phyloP scores from a whole-genome alignment of 768 basidiomycete genomes.

The Paxillus rubicundulus region DNA sequence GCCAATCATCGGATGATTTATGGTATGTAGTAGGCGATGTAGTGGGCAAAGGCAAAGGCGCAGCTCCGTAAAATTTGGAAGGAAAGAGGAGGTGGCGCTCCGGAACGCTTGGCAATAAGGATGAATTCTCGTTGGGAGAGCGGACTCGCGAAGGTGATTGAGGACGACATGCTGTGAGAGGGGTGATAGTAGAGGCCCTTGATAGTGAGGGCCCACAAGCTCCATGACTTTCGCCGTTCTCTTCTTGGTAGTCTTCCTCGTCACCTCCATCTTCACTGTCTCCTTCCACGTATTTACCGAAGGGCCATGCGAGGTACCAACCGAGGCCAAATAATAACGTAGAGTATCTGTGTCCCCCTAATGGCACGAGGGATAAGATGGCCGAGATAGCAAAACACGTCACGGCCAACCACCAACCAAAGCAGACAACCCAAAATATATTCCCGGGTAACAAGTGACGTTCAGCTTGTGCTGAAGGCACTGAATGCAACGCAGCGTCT shows the following conservation, averaged over 20 bases:
- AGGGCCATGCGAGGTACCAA: conserved; percentile 98
- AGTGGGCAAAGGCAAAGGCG: conserved; percentile 29
- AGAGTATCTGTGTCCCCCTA: conserved; percentile 81
- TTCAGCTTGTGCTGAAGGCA: conserved; percentile 91
- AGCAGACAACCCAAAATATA: conserved; percentile 83
- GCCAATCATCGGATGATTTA: conserved; percentile 40
- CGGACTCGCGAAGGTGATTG: conserved; percentile 10
- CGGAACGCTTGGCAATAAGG: conserved; percentile 37
- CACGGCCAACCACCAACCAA: conserved; percentile 92
- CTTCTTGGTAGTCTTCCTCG: conserved; percentile 35
- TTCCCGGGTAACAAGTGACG: conserved; percentile 93
- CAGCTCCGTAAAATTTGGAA: conserved; percentile 72
- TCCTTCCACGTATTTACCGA: conserved; percentile 97
- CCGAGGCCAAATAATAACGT: conserved; percentile 88
- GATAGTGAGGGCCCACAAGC: conserved; percentile 38
- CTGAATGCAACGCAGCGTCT: conserved; percentile 88
- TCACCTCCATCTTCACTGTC: conserved; percentile 47
- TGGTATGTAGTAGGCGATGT: conserved; percentile 18
- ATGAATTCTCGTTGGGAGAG: conserved; percentile 45
- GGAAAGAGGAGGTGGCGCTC: conserved; percentile 37
- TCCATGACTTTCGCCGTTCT: conserved; percentile 14
- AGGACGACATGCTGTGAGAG: conserved; percentile 30
- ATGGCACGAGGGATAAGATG: conserved; percentile 69
- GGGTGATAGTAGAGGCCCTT: conserved; percentile 44
- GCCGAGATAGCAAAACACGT: conserved; percentile 65